Evolutionary conservation across 768 basidiomycete genomes (phyloP).

Genomic region (Naganishia antarctica): DNA sequence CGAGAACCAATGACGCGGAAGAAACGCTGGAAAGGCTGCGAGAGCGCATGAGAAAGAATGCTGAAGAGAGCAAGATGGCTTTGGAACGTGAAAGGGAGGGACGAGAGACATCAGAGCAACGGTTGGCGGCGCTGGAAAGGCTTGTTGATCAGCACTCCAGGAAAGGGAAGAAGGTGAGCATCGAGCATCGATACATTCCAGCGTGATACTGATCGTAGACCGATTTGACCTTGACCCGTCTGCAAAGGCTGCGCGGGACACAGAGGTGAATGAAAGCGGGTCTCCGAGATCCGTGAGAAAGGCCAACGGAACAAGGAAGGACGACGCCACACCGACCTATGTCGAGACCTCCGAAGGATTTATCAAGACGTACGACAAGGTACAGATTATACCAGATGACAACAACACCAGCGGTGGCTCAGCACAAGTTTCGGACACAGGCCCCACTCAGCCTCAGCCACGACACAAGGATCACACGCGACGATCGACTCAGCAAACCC

Average conservation of each 20-base stretch:
- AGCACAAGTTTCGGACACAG: not conserved
- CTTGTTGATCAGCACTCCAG: not conserved
- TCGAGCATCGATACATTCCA: not conserved
- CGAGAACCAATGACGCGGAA: not conserved
- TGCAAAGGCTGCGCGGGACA: not conserved
- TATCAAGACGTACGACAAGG: constrained; percentile 25
- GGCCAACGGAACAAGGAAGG: not conserved
- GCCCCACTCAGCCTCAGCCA: not conserved
- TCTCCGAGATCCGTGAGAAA: no score
- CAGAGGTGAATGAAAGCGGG: no score
- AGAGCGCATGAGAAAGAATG: constrained; percentile 12
- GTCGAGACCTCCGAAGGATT: constrained; percentile 24
- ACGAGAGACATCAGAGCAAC: not conserved
- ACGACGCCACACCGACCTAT: constrained; percentile 7
- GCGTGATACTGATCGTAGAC: no score
- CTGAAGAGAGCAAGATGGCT: constrained; percentile 21
- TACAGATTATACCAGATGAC: not conserved
- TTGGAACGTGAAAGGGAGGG: constrained; percentile 3
- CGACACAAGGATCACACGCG: not conserved
- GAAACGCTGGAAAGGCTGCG: not conserved
- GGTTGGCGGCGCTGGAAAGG: constrained; percentile 13
- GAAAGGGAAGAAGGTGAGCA: constrained; percentile 16
- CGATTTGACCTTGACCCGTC: not conserved
- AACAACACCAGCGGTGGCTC: not conserved
- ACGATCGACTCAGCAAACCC: not conserved